phyloP scores from a whole-genome alignment of 2,329 filamentous ascomycete species.

The Cordyceps cicadae region DNA sequence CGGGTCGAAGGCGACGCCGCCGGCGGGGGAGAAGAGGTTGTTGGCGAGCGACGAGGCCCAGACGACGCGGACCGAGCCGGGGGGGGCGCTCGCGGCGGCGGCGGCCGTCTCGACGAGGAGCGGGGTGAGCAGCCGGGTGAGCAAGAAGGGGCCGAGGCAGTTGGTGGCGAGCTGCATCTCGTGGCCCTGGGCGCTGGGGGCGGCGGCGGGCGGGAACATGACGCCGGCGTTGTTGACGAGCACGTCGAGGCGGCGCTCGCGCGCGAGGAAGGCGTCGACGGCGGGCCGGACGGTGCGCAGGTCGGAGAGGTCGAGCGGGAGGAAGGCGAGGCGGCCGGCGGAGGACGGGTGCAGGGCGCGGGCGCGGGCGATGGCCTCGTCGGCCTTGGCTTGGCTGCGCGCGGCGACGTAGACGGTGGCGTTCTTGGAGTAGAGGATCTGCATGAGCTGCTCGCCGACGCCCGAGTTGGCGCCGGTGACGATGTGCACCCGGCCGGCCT shows the following conservation, averaged over 20 bases:
- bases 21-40: conserved; percentile 12
- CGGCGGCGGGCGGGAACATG: conserved; percentile 26
- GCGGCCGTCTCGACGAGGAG: conserved; percentile 22
- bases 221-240: conserved; percentile 32
- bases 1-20: not conserved
- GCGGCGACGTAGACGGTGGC: conserved; percentile 43
- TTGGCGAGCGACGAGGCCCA: conserved; percentile 18
- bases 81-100: conserved; percentile 16
- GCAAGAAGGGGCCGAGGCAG: conserved; percentile 28
- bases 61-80: conserved; percentile 15
- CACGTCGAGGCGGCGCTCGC: conserved; percentile 23
- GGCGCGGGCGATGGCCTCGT: conserved; percentile 32
- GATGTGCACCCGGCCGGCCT: conserved; percentile 32
- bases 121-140: conserved; percentile 26
- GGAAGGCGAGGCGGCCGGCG: conserved; percentile 28
- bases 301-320: conserved; percentile 32
- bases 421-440: conserved; percentile 42
- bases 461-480: conserved; percentile 29
- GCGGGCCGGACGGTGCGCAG: conserved; percentile 21
- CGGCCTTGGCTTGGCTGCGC: conserved; percentile 33
- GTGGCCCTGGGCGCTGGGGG: conserved; percentile 26
- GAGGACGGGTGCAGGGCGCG: conserved; percentile 22
- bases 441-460: conserved; percentile 41
- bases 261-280: conserved; percentile 16
- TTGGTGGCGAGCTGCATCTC: conserved; percentile 32